Base-by-base conservation (phyloP, 75 land plant species). In the Picea sitchensis region DNA sequence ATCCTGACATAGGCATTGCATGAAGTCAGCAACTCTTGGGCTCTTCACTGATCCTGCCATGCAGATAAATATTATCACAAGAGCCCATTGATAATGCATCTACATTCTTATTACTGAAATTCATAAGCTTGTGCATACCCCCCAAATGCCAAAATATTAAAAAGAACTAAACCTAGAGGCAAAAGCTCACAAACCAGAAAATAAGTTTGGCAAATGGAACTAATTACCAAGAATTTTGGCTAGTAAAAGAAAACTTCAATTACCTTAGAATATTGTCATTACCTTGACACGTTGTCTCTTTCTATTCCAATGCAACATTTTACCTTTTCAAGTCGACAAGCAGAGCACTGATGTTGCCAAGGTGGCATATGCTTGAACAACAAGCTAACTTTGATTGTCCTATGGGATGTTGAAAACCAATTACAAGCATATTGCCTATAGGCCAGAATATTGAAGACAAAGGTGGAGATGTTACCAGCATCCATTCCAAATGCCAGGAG, bases 1-100 rank as follows among this genome's bases (percentile, higher is more conserved):
- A 38, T 92, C 92, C 94, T 94, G 89, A 75, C 65, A 84, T 87
- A 76, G 83, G 80, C 80, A 90, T 83, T 84, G 82, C 86, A 87
- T 83, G 82, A 76, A 91, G 86, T 87, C 86, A 91, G 87, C 82
- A 83, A 85, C 80, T 84, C 75, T 76, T 81, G 77, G 78, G 82
- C 82, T 81, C 81, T 81, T 81, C 84, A 87, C 44, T 81, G 76
- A 69, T 74, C 85, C 88, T 80, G 77, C 80, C 81, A 83, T 76
- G 61, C 62, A 80, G 54, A 80, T 74, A 54, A 59, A 58, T 61
- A 75, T 44, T n/a, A 80, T 80, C 62, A 72, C 77, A 63, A 60
- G 62, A 11, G 21, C 64, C 61, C 78, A 68, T 80, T 75, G 54
- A 75, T 75, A 75, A 75, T 75, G 36, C 76, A 75, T 75, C 59